These are phyloP conservation scores for Boletus sp. DNA, from an alignment of 1,284 basidiomycete species.

Conservation along the genomic window DNA sequence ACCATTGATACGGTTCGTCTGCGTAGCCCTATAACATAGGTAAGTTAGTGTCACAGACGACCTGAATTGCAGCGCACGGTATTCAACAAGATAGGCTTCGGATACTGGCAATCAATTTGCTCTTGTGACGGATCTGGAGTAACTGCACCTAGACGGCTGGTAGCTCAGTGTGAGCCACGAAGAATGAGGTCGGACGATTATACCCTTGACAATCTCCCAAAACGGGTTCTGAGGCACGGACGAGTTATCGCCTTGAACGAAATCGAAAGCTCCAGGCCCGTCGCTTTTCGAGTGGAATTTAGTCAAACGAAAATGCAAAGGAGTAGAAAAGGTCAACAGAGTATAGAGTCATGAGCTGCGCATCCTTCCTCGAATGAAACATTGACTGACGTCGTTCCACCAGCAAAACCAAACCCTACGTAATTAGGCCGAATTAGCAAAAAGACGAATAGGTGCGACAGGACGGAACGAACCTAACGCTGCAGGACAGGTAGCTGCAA, in stretches of 20 bases:
- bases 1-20: constrained; percentile 70
- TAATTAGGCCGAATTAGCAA: constrained; percentile 2
- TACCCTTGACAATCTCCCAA: constrained; percentile 76
- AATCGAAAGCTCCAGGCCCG: constrained; percentile 80
- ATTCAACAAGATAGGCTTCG: constrained; percentile 79
- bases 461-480: constrained; percentile 57
- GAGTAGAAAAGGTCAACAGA: background rate
- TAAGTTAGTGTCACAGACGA: background rate
- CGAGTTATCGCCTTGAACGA: constrained; percentile 72
- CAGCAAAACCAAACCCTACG: constrained; percentile 69
- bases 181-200: constrained; percentile 7
- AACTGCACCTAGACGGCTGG: constrained; percentile 31
- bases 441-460: background rate
- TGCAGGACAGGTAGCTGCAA: constrained; percentile 70
- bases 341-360: background rate
- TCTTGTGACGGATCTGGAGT: constrained; percentile 57
- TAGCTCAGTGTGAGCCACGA: background rate
- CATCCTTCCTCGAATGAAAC: background rate
- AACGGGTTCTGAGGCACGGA: constrained; percentile 68
- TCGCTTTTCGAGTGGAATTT: constrained; percentile 42
- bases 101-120: constrained; percentile 70
- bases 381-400: constrained; percentile 67
- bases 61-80: constrained; percentile 29
- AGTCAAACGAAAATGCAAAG: background rate
- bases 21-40: constrained; percentile 50